A percentile compares a stretch with the other conserved stretches of the same genome.
These are phyloP conservation scores for Spirogloea muscicola DNA, from an alignment of 139 green algal species.

Conservation along the genomic window DNA sequence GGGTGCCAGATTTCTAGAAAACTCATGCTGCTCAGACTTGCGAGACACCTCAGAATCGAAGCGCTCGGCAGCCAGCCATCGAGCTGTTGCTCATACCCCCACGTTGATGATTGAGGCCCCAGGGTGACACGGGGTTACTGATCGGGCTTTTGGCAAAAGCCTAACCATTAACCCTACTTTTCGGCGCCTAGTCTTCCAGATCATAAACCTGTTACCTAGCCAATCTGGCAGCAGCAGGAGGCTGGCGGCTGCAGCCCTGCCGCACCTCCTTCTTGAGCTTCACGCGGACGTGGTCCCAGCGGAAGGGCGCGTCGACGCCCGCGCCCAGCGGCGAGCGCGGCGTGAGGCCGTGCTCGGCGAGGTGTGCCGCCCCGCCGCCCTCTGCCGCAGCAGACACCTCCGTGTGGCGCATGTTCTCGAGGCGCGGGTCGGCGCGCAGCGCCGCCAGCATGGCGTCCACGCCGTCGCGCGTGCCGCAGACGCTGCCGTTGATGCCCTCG, in stretches of 20 bases:
- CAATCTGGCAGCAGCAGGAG: neutral
- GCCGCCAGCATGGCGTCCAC: constrained; percentile 8
- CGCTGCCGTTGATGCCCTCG: constrained; percentile 44
- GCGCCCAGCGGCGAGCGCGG: neutral
- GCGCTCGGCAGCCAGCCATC: too few relatives aligned
- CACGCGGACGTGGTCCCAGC: constrained; percentile 34
- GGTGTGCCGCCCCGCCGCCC: neutral
- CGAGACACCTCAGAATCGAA: too few relatives aligned
- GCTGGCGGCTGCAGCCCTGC: neutral
- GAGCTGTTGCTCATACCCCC: too few relatives aligned
- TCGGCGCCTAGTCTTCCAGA: too few relatives aligned
- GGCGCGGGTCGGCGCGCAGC: constrained; percentile 20
- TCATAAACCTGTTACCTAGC: too few relatives aligned
- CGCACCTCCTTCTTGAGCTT: constrained; percentile 44
- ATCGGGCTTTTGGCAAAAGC: too few relatives aligned
- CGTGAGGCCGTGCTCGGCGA: neutral
- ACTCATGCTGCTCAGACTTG: too few relatives aligned
- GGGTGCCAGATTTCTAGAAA: too few relatives aligned
- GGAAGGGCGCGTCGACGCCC: constrained; percentile 20
- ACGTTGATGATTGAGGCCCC: too few relatives aligned
- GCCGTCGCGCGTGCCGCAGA: constrained; percentile 25
- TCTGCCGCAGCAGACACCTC: constrained; percentile 30
- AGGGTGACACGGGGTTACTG: too few relatives aligned
- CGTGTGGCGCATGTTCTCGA: constrained; percentile 4
- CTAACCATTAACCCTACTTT: too few relatives aligned